Evolutionary conservation across 441 rosid species (phyloP).

Genomic region (Breynia disticha): DNA sequence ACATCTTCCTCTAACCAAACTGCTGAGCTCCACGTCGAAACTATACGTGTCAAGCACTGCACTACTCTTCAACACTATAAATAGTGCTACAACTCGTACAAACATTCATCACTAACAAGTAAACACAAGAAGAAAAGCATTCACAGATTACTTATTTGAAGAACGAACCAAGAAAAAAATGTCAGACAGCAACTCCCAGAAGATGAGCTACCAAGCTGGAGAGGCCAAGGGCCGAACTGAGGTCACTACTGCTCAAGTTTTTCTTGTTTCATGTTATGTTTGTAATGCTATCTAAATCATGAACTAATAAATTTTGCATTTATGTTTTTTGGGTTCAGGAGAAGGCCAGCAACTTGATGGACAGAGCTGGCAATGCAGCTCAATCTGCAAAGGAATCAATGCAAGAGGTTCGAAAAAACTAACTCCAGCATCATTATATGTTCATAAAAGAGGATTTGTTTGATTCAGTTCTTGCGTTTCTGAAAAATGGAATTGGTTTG

Average conservation of each 20-base stretch:
- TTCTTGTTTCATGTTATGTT: no score
- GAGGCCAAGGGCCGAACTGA: constrained; percentile 64
- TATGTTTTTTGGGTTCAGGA: constrained; percentile 30
- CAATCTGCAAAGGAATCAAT: constrained; percentile 54
- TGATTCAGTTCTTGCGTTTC: neutral
- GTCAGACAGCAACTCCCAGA: constrained; percentile 29
- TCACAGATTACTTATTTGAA: neutral
- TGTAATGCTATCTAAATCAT: no score
- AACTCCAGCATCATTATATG: neutral
- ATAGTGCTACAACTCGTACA: no score
- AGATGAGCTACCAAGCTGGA: constrained; percentile 47
- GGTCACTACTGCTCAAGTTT: constrained; percentile 22
- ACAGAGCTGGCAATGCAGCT: constrained; percentile 45
- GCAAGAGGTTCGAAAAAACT: constrained; percentile 30
- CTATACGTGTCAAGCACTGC: no score
- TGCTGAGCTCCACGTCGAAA: no score
- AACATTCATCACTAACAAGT: no score
- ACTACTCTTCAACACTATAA: no score
- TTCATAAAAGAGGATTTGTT: neutral
- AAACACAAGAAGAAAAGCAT: no score
- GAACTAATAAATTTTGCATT: no score
- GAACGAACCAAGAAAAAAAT: neutral
- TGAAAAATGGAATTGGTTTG: neutral
- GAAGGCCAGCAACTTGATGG: constrained; percentile 45
- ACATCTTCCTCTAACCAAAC: no score